Conservation (phyloP, 257 asterid species). For the Sherardia arvensis region DNA sequence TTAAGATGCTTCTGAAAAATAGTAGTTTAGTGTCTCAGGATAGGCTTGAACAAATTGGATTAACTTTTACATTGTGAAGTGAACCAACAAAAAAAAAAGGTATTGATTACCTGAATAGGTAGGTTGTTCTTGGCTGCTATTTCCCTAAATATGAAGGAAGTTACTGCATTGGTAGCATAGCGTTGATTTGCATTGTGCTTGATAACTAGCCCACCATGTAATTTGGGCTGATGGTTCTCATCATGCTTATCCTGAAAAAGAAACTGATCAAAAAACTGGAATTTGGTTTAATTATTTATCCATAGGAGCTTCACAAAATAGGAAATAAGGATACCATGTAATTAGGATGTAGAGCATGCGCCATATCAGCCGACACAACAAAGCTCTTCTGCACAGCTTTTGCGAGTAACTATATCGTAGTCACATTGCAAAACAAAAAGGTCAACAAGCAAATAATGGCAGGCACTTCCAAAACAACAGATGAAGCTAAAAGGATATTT, state of each 20-base stretch:
- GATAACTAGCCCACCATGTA: constrained; percentile 88
- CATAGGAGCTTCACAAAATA: background rate
- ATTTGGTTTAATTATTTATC: background rate
- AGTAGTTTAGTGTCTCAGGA: background rate
- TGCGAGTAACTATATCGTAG: constrained; percentile 39
- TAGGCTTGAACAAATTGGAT: background rate
- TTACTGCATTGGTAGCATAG: constrained; percentile 88
- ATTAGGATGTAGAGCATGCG: constrained; percentile 96
- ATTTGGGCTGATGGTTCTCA: constrained; percentile 90
- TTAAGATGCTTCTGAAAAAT: background rate
- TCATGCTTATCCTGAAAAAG: constrained; percentile 81
- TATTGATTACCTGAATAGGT: constrained; percentile 61
- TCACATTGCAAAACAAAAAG: background rate
- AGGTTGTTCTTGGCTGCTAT: constrained; percentile 70
- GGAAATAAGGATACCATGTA: constrained; percentile 47
- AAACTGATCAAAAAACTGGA: constrained; percentile 1
- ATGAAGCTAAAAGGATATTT: background rate
- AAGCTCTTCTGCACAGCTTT: constrained; percentile 86
- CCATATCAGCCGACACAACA: constrained; percentile 97
- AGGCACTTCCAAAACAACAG: background rate
- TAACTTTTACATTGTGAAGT: background rate
- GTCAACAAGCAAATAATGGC: constrained; percentile 3
- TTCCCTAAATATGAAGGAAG: constrained; percentile 76
- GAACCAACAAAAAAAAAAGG: background rate
- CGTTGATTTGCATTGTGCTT: constrained; percentile 96